Percentiles rank a stretch among this genome's conserved stretches.
Evolutionary conservation across 2,329 filamentous ascomycete species (phyloP).

Genomic region (Dactylonectria macrodidyma): DNA sequence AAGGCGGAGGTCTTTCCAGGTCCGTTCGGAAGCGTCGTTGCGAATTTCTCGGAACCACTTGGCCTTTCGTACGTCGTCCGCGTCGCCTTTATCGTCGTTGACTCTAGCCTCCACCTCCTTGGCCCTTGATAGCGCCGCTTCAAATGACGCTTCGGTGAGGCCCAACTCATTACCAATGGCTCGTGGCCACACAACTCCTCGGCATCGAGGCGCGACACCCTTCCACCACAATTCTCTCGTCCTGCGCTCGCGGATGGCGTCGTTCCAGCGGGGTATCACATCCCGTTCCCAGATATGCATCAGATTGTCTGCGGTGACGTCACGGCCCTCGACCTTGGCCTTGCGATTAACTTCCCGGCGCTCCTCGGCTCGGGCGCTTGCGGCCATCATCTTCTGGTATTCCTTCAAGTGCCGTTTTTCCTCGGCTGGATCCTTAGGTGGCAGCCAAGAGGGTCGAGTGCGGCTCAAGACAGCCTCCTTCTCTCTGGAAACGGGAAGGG

Average conservation of each 20-base stretch:
- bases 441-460: slow-evolving; percentile 87
- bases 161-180: slow-evolving; percentile 83
- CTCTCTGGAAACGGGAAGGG: slow-evolving; percentile 86
- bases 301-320: slow-evolving; percentile 67
- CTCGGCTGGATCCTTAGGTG: slow-evolving; percentile 90
- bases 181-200: slow-evolving; percentile 78
- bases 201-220: slow-evolving; percentile 79
- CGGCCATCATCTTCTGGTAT: slow-evolving; percentile 86
- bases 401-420: slow-evolving; percentile 90
- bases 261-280: slow-evolving; percentile 82
- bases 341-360: slow-evolving; percentile 68
- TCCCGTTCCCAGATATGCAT: slow-evolving; percentile 82
- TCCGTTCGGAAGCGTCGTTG: slow-evolving; percentile 73
- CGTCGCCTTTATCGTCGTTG: slow-evolving; percentile 63
- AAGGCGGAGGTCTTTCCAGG: slow-evolving; percentile 81
- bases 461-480: slow-evolving; percentile 87
- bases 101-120: slow-evolving; percentile 72
- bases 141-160: slow-evolving; percentile 77
- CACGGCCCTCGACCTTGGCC: slow-evolving; percentile 67
- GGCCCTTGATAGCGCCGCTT: slow-evolving; percentile 78
- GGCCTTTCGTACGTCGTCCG: slow-evolving; percentile 69
- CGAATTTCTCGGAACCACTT: slow-evolving; percentile 76
- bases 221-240: slow-evolving; percentile 88
- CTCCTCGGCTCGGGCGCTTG: slow-evolving; percentile 72
- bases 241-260: slow-evolving; percentile 76